Base-by-base conservation (phyloP, 306 rosid genomes). In the Ceratonia siliqua region DNA sequence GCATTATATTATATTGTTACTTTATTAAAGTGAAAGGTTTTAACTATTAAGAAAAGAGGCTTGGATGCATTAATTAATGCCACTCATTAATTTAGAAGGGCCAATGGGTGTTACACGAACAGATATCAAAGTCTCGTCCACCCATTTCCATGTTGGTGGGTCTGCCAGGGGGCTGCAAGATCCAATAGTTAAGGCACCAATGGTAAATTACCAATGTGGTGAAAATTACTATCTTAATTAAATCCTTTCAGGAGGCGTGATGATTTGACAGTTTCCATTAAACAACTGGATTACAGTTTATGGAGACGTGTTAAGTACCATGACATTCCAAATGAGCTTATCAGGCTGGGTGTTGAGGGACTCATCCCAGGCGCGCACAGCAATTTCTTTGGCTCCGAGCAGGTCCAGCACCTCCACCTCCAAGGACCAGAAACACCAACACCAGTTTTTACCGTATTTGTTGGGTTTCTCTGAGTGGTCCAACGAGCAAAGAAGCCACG, bases 361-460 rank as follows among this genome's bases (percentile, higher is more conserved):
- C 75, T 89, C 86, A 27, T 93, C 98, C 98, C 98, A 91, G 12
- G 97, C 93, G 6, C 98, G 86, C 1, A 91, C 98, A 0, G 96
- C 96, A 6, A 93, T 81, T 54, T 89, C 96, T 56, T 86, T 93
- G 42, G 89, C 88, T 2, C 73, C 87, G 8, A 93, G 63, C 1
- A 93, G 62, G 75, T 86, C 84, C 27, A 88, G 72, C 24, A 93
- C 89, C 69, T 91, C 94, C 3, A 91, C 87, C 50, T 91, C 98
- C 70, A 93, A 63, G 0, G 87, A 87, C 98, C 98, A 93, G 73
- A 93, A 91, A 67, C 98, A 91, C 98, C 98, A 91, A 74, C 98
- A 93, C 97, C 97, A 93, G 76, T 83, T 83, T 53, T 91, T 93
- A 0, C 98, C 98, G 24, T 82, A 88, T 58, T 84, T 93, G 86